phyloP scores from a whole-genome alignment of 2,329 filamentous ascomycete genomes.

The Epichloe brachyelytri region DNA sequence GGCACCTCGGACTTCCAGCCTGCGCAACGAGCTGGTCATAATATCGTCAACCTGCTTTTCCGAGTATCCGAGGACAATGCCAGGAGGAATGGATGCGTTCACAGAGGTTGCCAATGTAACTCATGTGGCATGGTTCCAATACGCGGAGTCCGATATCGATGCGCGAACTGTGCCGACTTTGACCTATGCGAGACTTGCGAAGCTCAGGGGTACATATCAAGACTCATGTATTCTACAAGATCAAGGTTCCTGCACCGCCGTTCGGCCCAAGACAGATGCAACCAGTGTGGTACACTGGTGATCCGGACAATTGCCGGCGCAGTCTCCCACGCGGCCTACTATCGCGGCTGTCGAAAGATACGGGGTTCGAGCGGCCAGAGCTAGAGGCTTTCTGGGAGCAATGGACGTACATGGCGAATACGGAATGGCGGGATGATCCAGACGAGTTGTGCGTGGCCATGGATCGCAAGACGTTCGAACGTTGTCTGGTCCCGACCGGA shows the following conservation, averaged over 20 bases:
- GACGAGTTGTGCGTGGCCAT: conserved; percentile 69
- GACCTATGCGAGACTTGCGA: conserved; percentile 94
- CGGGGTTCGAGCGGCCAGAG: conserved; percentile 72
- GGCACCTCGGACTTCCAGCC: conserved; percentile 27
- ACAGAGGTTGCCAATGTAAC: conserved; percentile 87
- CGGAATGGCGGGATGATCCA: conserved; percentile 71
- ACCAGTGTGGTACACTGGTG: conserved; percentile 78
- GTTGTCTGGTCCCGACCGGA: conserved; percentile 76
- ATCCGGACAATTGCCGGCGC: conserved; percentile 58
- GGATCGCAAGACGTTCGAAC: conserved; percentile 85
- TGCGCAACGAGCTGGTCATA: conserved; percentile 51
- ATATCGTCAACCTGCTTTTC: conserved; percentile 75
- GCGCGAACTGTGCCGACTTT: conserved; percentile 90
- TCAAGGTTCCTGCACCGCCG: conserved; percentile 77
- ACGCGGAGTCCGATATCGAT: conserved; percentile 82
- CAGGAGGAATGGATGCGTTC: conserved; percentile 74
- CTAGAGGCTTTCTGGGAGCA: conserved; percentile 94
- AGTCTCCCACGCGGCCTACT: conserved; percentile 56
- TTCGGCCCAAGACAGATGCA: conserved; percentile 71
- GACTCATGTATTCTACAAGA: conserved; percentile 94
- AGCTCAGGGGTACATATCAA: conserved; percentile 63
- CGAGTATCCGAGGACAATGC: conserved; percentile 91
- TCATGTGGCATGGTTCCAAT: conserved; percentile 80
- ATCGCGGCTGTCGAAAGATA: conserved; percentile 55
- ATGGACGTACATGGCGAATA: conserved; percentile 86